A percentile compares a stretch with the other conserved stretches of the same genome.
Conservation (phyloP, 805 yeast species). For the Torulaspora maleeae region DNA sequence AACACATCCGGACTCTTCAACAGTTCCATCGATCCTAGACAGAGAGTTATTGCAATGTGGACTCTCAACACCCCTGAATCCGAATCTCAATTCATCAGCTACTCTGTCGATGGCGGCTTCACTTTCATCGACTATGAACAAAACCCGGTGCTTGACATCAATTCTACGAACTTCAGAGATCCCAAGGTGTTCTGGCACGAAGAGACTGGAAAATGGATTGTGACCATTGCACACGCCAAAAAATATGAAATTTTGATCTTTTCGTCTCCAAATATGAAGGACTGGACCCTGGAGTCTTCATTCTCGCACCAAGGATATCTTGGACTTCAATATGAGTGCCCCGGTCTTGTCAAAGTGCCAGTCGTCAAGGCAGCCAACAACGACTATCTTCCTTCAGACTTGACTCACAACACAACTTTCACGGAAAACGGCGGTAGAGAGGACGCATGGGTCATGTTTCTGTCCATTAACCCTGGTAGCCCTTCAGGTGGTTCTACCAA, state of each 20-base stretch:
- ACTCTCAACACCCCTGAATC: constrained; percentile 28
- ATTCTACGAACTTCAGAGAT: constrained; percentile 34
- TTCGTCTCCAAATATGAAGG: constrained; percentile 27
- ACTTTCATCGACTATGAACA: constrained; percentile 30
- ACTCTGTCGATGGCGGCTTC: constrained; percentile 38
- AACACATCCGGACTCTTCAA: constrained; percentile 38
- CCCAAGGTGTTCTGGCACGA: constrained; percentile 38
- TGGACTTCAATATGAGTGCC: constrained; percentile 43
- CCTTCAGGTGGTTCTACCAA: constrained; percentile 41
- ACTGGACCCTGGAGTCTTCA: constrained; percentile 31
- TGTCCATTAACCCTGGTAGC: constrained; percentile 41
- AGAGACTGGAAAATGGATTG: constrained; percentile 31
- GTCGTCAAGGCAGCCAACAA: constrained; percentile 13
- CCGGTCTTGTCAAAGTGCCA: constrained; percentile 36
- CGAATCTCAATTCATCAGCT: constrained; percentile 36
- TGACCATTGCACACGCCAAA: constrained; percentile 32
- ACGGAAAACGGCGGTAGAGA: constrained; percentile 7
- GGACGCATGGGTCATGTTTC: constrained; percentile 38
- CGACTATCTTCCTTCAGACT: constrained; percentile 1
- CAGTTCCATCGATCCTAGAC: constrained; percentile 26
- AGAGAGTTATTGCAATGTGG: constrained; percentile 38
- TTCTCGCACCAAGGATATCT: constrained; percentile 29
- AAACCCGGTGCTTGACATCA: constrained; percentile 35
- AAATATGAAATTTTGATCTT: constrained; percentile 31
- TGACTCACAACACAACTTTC: constrained; percentile 8